Percentiles rank a stretch among this genome's conserved stretches.
Evolutionary conservation across 139 green algal genomes (phyloP).

Genomic region (Gonium pectorale): DNA sequence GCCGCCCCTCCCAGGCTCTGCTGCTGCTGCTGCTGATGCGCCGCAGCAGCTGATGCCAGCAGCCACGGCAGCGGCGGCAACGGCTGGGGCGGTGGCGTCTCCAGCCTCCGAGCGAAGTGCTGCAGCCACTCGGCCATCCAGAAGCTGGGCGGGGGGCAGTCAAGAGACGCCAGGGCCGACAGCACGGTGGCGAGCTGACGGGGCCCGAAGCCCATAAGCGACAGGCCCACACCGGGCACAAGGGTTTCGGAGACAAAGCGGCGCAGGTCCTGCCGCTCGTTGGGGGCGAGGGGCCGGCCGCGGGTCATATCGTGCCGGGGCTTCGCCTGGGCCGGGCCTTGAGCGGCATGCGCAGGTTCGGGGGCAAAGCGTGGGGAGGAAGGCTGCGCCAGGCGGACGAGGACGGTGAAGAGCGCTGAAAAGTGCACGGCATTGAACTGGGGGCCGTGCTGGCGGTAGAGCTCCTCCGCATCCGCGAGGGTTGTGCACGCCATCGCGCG

Average conservation of each 20-base stretch:
- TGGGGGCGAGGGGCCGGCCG: not conserved
- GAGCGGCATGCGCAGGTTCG: no score
- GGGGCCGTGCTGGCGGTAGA: not conserved
- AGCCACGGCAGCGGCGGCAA: not conserved
- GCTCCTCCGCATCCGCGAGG: not conserved
- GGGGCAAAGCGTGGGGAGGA: no score
- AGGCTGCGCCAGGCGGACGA: not conserved
- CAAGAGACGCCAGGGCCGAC: conserved; percentile 4
- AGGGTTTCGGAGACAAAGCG: not conserved
- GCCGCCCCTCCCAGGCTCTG: not conserved
- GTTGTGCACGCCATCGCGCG: not conserved
- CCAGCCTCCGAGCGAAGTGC: conserved; percentile 19
- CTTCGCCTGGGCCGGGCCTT: no score
- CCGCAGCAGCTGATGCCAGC: not conserved
- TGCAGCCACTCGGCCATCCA: conserved; percentile 39
- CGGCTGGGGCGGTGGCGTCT: not conserved
- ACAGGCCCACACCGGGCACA: not conserved
- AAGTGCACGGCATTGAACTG: conserved; percentile 41
- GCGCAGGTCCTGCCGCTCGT: not conserved
- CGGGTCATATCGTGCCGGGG: no score
- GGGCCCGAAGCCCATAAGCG: not conserved
- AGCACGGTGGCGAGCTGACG: conserved; percentile 22
- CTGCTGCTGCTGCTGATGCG: not conserved
- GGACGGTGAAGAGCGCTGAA: conserved; percentile 5
- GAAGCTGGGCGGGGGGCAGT: conserved; percentile 4